Evolutionary conservation across 169 alveolate genomes (phyloP).

Genomic region (Theileria parva): DNA sequence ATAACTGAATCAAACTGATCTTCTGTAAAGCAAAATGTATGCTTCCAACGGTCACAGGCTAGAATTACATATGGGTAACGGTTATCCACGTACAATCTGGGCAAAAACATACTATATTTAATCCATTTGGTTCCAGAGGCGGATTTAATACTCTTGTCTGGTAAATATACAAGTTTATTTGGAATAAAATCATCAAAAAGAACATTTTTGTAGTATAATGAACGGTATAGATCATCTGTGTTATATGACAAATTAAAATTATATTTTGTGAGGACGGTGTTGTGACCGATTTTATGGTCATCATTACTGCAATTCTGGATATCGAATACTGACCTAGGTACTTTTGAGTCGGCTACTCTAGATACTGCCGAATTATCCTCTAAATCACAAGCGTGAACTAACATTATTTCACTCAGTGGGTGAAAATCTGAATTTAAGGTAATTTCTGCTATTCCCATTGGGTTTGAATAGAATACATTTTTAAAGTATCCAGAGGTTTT

Average conservation of each 20-base stretch:
- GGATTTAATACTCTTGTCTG: slow-evolving; percentile 5
- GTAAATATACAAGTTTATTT: slow-evolving; percentile 10
- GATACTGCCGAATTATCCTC: not conserved
- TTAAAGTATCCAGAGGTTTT: not conserved
- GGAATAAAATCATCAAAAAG: not conserved
- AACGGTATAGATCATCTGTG: slow-evolving; percentile 3
- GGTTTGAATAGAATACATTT: slow-evolving; percentile 25
- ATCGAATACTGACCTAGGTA: not conserved
- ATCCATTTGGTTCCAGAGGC: slow-evolving; percentile 1
- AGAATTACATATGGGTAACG: slow-evolving; percentile 10
- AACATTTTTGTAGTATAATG: not conserved
- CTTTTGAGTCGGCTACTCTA: no score
- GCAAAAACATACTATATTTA: slow-evolving; percentile 1
- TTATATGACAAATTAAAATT: not conserved
- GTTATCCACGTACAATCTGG: slow-evolving; percentile 2
- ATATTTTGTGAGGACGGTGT: not conserved
- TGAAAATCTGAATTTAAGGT: slow-evolving; percentile 25
- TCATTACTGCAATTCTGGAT: not conserved
- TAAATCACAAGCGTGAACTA: not conserved
- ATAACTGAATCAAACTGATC: slow-evolving; percentile 25
- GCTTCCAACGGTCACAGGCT: slow-evolving; percentile 60
- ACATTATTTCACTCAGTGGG: slow-evolving; percentile 58
- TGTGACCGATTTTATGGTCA: not conserved
- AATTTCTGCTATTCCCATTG: slow-evolving; percentile 42
- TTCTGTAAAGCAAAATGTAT: slow-evolving; percentile 35